Evolutionary conservation across 331 rosid species (phyloP), one percentile per base, ranked within the genome.

Genomic region (Rhamnella rubrinervis): DNA sequence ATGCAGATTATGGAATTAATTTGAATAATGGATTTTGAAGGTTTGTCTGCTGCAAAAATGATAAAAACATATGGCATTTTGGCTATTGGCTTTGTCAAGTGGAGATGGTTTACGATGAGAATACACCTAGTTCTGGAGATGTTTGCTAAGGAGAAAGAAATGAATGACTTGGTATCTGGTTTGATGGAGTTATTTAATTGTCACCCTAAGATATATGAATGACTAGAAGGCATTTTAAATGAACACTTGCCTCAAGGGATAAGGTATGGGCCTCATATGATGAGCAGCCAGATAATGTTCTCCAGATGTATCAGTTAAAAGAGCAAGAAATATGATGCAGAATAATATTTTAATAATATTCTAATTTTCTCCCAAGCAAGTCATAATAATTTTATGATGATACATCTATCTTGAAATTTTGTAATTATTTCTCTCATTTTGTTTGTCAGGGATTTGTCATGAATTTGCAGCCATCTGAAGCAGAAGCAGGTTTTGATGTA

Each of bases 401-500:
- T 25, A 23, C 23, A 47, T 21, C 6, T 77, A 61, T 52, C 13
- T 7, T 53, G 20, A 18, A 53, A 9, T 8, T 17, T 53, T 18
- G 4, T 53, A 53, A 59, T 53, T 58, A n/a, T 73, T 55, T 59
- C 23, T 71, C 63, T n/a, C 58, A 21, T 76, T 65, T 58, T 59
- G 46, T 71, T 63, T 28, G 41, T 63, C 88, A 93, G 97, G 97
- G 97, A 66, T 93, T 86, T 82, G 96, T 93, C 67, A 88, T 93
- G 98, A 93, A 93, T 79, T 63, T 93, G 83, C 98, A 93, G 85
- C 97, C 98, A 44, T 93, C 98, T 63, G 97, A 93, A 85, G 98
- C 97, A 1, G 96, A 90, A 82, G 98, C 97, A 62, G 98, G 97
- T 67, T 84, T 93, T 72, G 98, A 88, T 67, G 63, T 93, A 67